Base-by-base conservation (phyloP, 1,284 basidiomycete genomes). In the Ceratobasidium sp. region DNA sequence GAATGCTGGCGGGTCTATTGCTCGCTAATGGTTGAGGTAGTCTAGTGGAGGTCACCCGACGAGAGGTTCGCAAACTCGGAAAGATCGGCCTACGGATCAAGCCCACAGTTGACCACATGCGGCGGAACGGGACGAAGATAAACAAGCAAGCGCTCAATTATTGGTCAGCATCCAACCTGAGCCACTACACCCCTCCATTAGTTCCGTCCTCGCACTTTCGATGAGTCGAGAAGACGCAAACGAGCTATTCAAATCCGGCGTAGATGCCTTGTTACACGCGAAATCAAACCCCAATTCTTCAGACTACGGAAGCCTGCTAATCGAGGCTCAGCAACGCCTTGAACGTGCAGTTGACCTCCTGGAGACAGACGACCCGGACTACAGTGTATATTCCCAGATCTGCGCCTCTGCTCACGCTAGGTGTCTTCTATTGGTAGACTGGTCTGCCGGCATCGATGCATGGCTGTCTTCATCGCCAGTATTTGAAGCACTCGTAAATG, bases 161-260 rank as follows among this genome's bases (percentile, higher is more conserved):
- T 14, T 25, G 25, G 49, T 12, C 53, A 14, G 53, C 12, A 14
- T 14, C 30, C 53, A 23, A 54, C 28, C 58, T 16, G 4, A 42
- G 18, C 23, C 16, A 33, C 36, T 38, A 38, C 36, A 9, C 36
- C 11, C 36, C 36, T 38, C 58, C 3, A 5, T 49, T 49, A 33
- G 30, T 33, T 8, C 36, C 36, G 36, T 1, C 9, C 11, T 38
- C 9, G 11, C 6, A 1, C 36, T 40, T 40, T 7, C 48, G 8
- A 66, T 66, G 62, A 63, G 61, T 30, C 42, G n/a, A 30, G 48
- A 16, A 36, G 62, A 66, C 9, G 49, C 48, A 53, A 23, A 28
- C 18, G 25, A 48, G n/a, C 36, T 53, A 9, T 53, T 66, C 30
- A n/a, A 66, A 7, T 48, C 25, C 21, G 62, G 48, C 1, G 25